phyloP scores from a whole-genome alignment of 331 rosid species.

The Quercus tomentella region DNA sequence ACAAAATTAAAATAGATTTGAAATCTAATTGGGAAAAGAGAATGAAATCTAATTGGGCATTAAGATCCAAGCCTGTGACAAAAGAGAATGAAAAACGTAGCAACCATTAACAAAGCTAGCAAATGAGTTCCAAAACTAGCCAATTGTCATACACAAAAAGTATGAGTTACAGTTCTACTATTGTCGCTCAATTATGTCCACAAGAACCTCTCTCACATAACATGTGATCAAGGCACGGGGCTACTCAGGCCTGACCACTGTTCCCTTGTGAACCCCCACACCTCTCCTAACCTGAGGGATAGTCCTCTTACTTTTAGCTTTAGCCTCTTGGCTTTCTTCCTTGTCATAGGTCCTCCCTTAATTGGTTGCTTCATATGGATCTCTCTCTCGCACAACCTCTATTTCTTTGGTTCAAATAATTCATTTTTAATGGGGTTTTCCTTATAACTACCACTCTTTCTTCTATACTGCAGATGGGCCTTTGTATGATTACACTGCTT shows the following conservation, averaged over 20 bases:
- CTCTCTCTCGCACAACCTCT: neutral
- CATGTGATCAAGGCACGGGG: constrained; percentile 39
- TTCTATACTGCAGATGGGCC: constrained; percentile 71
- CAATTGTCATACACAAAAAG: constrained; percentile 3
- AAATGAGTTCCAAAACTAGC: neutral
- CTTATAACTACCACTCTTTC: neutral
- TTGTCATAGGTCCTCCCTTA: constrained; percentile 2
- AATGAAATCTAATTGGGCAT: neutral
- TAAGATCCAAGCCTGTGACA: neutral
- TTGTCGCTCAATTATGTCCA: neutral
- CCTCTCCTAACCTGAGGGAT: constrained; percentile 10
- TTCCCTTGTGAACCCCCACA: constrained; percentile 40
- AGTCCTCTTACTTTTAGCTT: neutral
- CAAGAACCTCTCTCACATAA: constrained; percentile 11
- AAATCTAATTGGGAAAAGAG: too few species aligned
- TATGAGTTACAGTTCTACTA: neutral
- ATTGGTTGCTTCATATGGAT: constrained; percentile 42
- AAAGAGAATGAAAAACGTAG: neutral
- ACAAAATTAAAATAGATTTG: too few species aligned
- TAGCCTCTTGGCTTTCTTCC: constrained; percentile 15
- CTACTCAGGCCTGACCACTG: constrained; percentile 13
- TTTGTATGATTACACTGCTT: constrained; percentile 73
- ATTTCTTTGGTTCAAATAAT: neutral
- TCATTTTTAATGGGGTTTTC: neutral
- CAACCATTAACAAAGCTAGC: neutral